Percentiles rank a stretch among this genome's conserved stretches.
Conservation (phyloP, 345 rosid genomes). For the Salix koriyanagi region DNA sequence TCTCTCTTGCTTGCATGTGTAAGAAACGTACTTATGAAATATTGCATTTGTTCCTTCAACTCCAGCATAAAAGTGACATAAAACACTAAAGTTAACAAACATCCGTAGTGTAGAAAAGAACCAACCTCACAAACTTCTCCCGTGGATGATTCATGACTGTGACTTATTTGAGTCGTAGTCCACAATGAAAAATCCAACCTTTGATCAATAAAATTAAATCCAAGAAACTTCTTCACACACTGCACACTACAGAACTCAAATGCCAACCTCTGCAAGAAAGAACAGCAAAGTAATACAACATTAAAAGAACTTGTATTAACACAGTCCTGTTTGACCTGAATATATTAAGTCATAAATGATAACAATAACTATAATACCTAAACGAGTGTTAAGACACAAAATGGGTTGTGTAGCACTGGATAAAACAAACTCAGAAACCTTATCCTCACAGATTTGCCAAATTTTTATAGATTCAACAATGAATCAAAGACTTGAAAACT, state of each 20-base stretch:
- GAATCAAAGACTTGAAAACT: not conserved
- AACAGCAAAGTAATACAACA: not conserved
- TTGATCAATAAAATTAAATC: not conserved
- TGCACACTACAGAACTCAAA: not conserved
- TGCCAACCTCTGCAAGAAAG: not conserved
- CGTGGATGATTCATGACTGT: conserved; percentile 45
- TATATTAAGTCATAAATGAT: not conserved
- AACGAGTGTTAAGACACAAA: not conserved
- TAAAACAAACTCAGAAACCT: not conserved
- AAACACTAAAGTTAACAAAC: not conserved
- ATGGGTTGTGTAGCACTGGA: not conserved
- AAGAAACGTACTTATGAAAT: not conserved
- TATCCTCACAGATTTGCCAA: not conserved
- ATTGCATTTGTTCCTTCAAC: not conserved
- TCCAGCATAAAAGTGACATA: not conserved
- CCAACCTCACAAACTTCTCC: conserved; percentile 64
- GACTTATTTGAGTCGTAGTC: not conserved
- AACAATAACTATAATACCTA: not conserved
- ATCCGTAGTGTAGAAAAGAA: not conserved
- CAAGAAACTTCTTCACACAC: conserved; percentile 15
- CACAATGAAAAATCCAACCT: conserved; percentile 10
- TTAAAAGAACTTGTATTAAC: not conserved
- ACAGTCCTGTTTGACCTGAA: not conserved
- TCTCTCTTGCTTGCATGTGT: not conserved
- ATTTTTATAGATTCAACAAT: not conserved